phyloP scores from a whole-genome alignment of 2,329 filamentous ascomycete species.

The Fusarium bulbicola region DNA sequence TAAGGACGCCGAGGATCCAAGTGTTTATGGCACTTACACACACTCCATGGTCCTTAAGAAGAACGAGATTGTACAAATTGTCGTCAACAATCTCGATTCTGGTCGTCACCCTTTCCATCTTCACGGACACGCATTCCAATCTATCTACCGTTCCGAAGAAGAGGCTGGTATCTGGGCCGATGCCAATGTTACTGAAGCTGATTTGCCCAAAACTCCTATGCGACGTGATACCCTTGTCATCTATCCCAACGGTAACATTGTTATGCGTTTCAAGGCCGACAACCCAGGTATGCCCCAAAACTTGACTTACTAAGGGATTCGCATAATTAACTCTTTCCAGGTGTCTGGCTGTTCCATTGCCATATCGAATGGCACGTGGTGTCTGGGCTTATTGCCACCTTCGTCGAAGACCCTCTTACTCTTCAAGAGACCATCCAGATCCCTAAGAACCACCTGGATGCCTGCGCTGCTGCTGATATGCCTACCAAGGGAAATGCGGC shows the following conservation, averaged over 20 bases:
- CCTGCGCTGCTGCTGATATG: slow-evolving; percentile 62
- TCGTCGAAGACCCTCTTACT: slow-evolving; percentile 70
- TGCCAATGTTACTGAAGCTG: slow-evolving; percentile 48
- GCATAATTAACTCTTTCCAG: slow-evolving; percentile 32
- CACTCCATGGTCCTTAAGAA: slow-evolving; percentile 74
- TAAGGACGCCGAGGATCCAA: slow-evolving; percentile 64
- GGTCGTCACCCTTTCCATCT: slow-evolving; percentile 81
- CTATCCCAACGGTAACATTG: slow-evolving; percentile 72
- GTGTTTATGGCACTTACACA: slow-evolving; percentile 72
- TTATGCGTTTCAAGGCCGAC: slow-evolving; percentile 73
- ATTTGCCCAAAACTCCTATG: slow-evolving; percentile 68
- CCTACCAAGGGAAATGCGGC: slow-evolving; percentile 76
- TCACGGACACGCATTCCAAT: slow-evolving; percentile 80
- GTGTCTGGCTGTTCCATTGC: slow-evolving; percentile 81
- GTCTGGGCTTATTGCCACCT: slow-evolving; percentile 70
- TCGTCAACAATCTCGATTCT: slow-evolving; percentile 78
- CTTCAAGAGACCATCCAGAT: slow-evolving; percentile 70
- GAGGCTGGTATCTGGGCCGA: slow-evolving; percentile 65
- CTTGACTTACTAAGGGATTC: too few species aligned
- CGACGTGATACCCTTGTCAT: slow-evolving; percentile 75
- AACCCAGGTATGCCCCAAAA: slow-evolving; percentile 63
- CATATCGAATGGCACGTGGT: slow-evolving; percentile 82
- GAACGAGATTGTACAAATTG: slow-evolving; percentile 73
- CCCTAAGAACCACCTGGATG: slow-evolving; percentile 66
- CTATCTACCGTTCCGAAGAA: slow-evolving; percentile 68